Evolutionary conservation across 2,329 filamentous ascomycete species (phyloP), one percentile per base, ranked within the genome.

Genomic region (Cercospora zeae-maydis): DNA sequence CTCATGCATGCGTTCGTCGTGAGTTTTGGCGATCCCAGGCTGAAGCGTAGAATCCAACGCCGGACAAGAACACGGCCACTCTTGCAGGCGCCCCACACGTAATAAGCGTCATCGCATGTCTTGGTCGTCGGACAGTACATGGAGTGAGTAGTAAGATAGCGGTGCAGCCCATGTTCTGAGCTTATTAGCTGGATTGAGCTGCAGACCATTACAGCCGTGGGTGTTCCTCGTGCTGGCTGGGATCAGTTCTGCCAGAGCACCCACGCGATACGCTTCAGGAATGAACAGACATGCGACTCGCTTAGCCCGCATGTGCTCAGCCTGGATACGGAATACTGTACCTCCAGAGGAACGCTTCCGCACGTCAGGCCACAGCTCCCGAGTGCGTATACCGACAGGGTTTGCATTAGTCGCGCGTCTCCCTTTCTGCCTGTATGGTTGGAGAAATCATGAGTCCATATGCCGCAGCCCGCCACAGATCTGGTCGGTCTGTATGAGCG

Each of bases 61-160:
- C 13, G 21, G 21, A 14, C 42, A 45, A 11, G 39, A 9, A 13
- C 21, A 45, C 39, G 39, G 16, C 39, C 4, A 24, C 21, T 45
- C 42, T 47, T 47, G 42, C 19, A 47, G 57, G 14, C 31, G 31
- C 21, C 57, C 34, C 21, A 59, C 45, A 51, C 24, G 33, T 47
- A n/a, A 31, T 30, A 34, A 49, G 57, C 31, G 39, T 51, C 57
- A 52, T 59, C 42, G n/a, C n/a, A n/a, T n/a, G n/a, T n/a, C n/a
- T n/a, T n/a, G n/a, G n/a, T n/a, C n/a, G n/a, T n/a, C n/a, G n/a
- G n/a, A n/a, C n/a, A n/a, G n/a, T n/a, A n/a, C n/a, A n/a, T n/a
- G n/a, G n/a, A n/a, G n/a, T n/a, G 24, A 27, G 24, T 6, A 27
- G 6, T 27, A 27, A 6, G 3, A 27, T 6, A 3, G 6, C 24